Evolutionary conservation across 78 protist species (phyloP).

Genomic region (Planoprotostelium fungivorum): DNA sequence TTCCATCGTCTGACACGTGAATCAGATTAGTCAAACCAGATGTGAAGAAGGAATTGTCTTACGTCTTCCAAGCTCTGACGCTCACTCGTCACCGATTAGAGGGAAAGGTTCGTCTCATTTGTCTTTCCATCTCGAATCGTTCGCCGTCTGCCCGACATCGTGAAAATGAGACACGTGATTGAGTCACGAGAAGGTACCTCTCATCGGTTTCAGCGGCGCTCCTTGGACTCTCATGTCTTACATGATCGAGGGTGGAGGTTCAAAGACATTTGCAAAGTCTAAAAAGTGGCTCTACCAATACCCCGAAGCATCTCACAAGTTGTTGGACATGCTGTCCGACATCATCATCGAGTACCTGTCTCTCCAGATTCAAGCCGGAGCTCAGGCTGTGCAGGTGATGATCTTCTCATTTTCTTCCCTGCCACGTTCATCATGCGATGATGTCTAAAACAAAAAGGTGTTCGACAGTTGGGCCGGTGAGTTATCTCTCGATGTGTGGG

Average conservation of each 20-base stretch:
- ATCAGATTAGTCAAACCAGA: slow-evolving; percentile 8
- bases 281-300: slow-evolving; percentile 64
- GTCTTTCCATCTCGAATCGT: no score
- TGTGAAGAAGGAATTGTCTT: slow-evolving; percentile 51
- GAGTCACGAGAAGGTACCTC: slow-evolving; percentile 19
- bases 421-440: background rate
- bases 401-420: background rate
- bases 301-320: slow-evolving; percentile 47
- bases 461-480: slow-evolving; percentile 88
- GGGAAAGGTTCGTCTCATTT: slow-evolving; percentile 29
- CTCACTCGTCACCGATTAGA: slow-evolving; percentile 63
- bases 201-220: slow-evolving; percentile 80
- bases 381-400: slow-evolving; percentile 55
- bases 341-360: slow-evolving; percentile 55
- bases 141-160: no score
- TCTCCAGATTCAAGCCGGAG: slow-evolving; percentile 79
- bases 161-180: background rate
- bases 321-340: slow-evolving; percentile 50
- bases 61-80: slow-evolving; percentile 80
- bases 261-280: slow-evolving; percentile 22
- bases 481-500: slow-evolving; percentile 55
- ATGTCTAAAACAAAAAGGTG: slow-evolving; percentile 40
- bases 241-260: slow-evolving; percentile 86
- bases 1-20: background rate
- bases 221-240: slow-evolving; percentile 90